Evolutionary conservation across 2,329 filamentous ascomycete species (phyloP).

Genomic region (Colletotrichum spaethianum): DNA sequence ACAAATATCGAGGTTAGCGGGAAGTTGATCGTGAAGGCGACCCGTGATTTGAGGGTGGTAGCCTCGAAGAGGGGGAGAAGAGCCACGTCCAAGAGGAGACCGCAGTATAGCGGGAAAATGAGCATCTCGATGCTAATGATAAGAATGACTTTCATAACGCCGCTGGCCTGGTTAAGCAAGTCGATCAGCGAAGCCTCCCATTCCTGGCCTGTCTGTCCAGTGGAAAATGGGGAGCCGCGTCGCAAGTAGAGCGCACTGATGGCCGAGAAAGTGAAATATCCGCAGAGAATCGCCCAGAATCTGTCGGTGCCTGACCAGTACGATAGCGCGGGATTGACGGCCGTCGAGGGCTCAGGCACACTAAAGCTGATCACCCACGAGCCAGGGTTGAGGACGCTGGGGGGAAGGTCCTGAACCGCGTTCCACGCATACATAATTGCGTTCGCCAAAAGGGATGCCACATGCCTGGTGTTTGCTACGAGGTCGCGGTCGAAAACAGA

Average conservation of each 20-base stretch:
- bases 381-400: conserved; percentile 60
- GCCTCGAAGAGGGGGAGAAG: conserved; percentile 90
- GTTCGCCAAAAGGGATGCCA: conserved; percentile 43
- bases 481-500: conserved; percentile 64
- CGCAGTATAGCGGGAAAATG: conserved; percentile 95
- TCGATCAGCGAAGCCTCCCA: conserved; percentile 87
- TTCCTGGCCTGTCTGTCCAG: conserved; percentile 67
- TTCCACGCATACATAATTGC: conserved; percentile 43
- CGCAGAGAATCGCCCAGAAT: conserved; percentile 81
- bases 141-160: conserved; percentile 96
- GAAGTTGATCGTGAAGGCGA: conserved; percentile 82
- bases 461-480: conserved; percentile 47
- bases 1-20: conserved; percentile 95
- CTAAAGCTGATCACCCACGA: conserved; percentile 73
- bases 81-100: conserved; percentile 88
- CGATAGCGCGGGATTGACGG: conserved; percentile 71
- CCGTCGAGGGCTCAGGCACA: conserved; percentile 53
- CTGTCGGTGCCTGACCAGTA: conserved; percentile 78
- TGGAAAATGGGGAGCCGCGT: conserved; percentile 78
- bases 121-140: conserved; percentile 99
- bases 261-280: conserved; percentile 83
- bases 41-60: conserved; percentile 81
- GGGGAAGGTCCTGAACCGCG: conserved; percentile 51
- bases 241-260: conserved; percentile 85
- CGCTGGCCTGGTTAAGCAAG: conserved; percentile 90